Conservation (phyloP, 2,329 filamentous ascomycete genomes). For the Capronia epimyces region DNA sequence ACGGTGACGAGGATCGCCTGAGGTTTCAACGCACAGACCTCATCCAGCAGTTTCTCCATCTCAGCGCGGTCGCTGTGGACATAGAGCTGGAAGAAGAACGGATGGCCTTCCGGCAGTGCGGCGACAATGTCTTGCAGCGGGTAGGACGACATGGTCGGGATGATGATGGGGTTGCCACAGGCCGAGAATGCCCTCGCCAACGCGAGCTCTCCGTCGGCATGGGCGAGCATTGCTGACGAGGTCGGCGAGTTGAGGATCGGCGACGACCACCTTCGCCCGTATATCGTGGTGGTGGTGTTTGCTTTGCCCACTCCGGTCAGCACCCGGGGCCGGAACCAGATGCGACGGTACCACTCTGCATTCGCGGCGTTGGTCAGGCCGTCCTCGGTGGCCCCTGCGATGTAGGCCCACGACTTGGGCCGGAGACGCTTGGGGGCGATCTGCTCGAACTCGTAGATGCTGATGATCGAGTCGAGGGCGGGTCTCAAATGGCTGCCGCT, state of each 20-base stretch:
- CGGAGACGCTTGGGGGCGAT: constrained; percentile 15
- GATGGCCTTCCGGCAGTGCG: constrained; percentile 19
- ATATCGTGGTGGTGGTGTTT: constrained; percentile 32
- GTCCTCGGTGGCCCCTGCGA: constrained; percentile 27
- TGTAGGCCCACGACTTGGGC: constrained; percentile 30
- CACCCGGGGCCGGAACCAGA: constrained; percentile 46
- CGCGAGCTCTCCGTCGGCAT: constrained; percentile 42
- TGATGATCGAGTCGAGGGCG: constrained; percentile 22
- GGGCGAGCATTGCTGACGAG: constrained; percentile 40
- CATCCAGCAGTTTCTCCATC: constrained; percentile 46
- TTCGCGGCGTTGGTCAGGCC: constrained; percentile 19
- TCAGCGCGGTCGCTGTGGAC: constrained; percentile 53
- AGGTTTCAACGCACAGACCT: constrained; percentile 43
- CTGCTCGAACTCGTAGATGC: constrained; percentile 25
- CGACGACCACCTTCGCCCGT: constrained; percentile 20
- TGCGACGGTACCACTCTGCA: constrained; percentile 35
- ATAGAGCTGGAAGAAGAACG: constrained; percentile 53
- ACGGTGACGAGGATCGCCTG: constrained; percentile 51
- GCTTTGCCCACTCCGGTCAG: constrained; percentile 39
- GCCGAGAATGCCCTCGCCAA: constrained; percentile 30
- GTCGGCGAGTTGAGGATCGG: constrained; percentile 26
- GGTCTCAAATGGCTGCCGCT: neutral
- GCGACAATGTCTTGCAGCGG: constrained; percentile 51
- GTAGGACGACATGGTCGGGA: constrained; percentile 53
- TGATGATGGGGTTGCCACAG: constrained; percentile 22